Base-by-base conservation (phyloP, 2,329 filamentous ascomycete genomes). In the Chaetomium strumarium region DNA sequence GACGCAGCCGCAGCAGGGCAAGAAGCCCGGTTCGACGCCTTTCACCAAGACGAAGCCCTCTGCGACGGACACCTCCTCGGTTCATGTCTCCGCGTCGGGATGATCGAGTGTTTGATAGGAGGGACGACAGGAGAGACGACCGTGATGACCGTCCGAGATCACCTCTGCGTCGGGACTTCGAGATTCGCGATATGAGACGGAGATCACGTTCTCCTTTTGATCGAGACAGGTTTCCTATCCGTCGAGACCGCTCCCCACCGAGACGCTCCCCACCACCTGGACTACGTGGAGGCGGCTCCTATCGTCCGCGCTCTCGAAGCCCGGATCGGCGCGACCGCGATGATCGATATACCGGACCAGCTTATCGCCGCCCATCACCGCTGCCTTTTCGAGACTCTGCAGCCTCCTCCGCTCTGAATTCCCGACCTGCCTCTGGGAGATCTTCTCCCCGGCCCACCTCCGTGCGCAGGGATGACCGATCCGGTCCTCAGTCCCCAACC, bases 121-220 rank as follows among this genome's bases (percentile, higher is more conserved):
- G 50, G n/a, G 45, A 46, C 20, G 49, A 52, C 37, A 41, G 49
- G 39, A 46, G 24, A 24, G 24, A 60, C 41, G 60, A 59, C 29
- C 48, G 56, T 12, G 48, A 60, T 40, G 69, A 70, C 55, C 66
- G 71, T 12, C 55, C 65, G 41, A 64, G 71, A 56, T 72, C 71
- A 50, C 71, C 71, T 9, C 13, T 34, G 10, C 66, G 70, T 53
- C 64, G 70, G 53, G 69, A 68, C 45, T 70, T 65, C 56, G 68
- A 71, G 39, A 57, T 64, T 56, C 69, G 71, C 55, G 70, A 70
- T 53, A 57, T 58, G 19, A 59, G 62, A 63, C 72, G 77, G 56
- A 71, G 79, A 60, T 82, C 79, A 20, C 72, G 79, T 44, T 81
- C 79, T 33, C 78, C 79, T 1, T 73, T 72, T 53, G 70, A 71